Conservation (phyloP, 2,329 filamentous ascomycete genomes). For the Epichloe sp. region DNA sequence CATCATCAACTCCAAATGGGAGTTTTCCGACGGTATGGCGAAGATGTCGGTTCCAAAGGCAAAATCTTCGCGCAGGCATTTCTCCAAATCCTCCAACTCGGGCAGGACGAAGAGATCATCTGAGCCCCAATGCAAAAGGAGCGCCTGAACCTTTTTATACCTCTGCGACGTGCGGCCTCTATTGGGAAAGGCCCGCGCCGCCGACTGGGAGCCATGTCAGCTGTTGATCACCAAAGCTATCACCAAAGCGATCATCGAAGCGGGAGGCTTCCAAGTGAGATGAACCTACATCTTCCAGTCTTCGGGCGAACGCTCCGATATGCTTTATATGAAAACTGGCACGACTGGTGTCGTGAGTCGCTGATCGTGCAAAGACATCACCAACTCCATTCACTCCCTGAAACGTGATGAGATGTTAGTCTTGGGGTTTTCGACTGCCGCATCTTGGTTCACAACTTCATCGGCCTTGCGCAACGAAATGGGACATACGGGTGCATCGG, state of each 20-base stretch:
- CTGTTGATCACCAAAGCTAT: background rate
- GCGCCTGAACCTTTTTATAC: conserved; percentile 40
- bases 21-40: conserved; percentile 43
- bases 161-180: conserved; percentile 36
- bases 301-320: conserved; percentile 39
- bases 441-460: background rate
- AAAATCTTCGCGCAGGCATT: conserved; percentile 41
- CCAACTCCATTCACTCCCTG: conserved; percentile 6
- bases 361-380: conserved; percentile 19
- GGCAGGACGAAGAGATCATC: conserved; percentile 46
- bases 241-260: background rate
- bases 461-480: background rate
- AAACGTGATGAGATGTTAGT: no score
- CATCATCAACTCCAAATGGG: conserved; percentile 45
- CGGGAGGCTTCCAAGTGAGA: background rate
- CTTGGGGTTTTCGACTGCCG: no score
- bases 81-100: conserved; percentile 42
- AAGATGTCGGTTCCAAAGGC: conserved; percentile 44
- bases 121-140: conserved; percentile 43
- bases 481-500: conserved; percentile 34
- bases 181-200: conserved; percentile 42
- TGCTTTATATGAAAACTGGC: conserved; percentile 46
- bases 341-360: conserved; percentile 44
- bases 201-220: conserved; percentile 28
- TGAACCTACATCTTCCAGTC: conserved; percentile 37